Evolutionary conservation across 805 yeast genomes (phyloP).

Genomic region (Pichia rugopelliculosa): DNA sequence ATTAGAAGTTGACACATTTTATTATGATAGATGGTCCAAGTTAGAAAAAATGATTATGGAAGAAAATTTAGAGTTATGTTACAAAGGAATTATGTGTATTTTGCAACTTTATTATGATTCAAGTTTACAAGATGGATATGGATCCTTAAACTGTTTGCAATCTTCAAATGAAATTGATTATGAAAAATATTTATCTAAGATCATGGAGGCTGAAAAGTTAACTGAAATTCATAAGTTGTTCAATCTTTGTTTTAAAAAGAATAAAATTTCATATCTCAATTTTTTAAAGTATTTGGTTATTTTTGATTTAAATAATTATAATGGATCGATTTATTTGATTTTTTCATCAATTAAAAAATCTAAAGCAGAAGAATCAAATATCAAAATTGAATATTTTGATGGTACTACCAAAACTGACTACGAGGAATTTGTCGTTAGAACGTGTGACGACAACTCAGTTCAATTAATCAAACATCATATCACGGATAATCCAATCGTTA

Average conservation of each 20-base stretch:
- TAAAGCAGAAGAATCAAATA: not conserved
- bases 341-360: slow-evolving; percentile 15
- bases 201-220: slow-evolving; percentile 4
- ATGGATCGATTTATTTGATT: slow-evolving; percentile 23
- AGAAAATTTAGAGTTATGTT: slow-evolving; percentile 14
- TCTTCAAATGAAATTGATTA: slow-evolving; percentile 10
- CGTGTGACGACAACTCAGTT: slow-evolving; percentile 16
- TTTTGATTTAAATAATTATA: slow-evolving; percentile 22
- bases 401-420: slow-evolving; percentile 9
- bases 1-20: slow-evolving; percentile 10
- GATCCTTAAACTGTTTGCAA: slow-evolving; percentile 11
- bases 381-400: slow-evolving; percentile 14
- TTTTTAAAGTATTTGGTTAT: slow-evolving; percentile 19
- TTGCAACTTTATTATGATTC: slow-evolving; percentile 20
- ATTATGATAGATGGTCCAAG: slow-evolving; percentile 20
- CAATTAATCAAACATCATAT: slow-evolving; percentile 18
- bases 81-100: slow-evolving; percentile 16
- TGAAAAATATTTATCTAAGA: slow-evolving; percentile 8
- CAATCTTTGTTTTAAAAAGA: slow-evolving; percentile 19
- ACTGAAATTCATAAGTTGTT: slow-evolving; percentile 12
- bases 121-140: slow-evolving; percentile 13
- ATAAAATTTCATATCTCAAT: slow-evolving; percentile 10
- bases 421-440: slow-evolving; percentile 23
- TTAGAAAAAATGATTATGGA: slow-evolving; percentile 13
- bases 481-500: slow-evolving; percentile 14